Base-by-base conservation (phyloP, 139 green algal genomes). In the Closterium sp. region DNA sequence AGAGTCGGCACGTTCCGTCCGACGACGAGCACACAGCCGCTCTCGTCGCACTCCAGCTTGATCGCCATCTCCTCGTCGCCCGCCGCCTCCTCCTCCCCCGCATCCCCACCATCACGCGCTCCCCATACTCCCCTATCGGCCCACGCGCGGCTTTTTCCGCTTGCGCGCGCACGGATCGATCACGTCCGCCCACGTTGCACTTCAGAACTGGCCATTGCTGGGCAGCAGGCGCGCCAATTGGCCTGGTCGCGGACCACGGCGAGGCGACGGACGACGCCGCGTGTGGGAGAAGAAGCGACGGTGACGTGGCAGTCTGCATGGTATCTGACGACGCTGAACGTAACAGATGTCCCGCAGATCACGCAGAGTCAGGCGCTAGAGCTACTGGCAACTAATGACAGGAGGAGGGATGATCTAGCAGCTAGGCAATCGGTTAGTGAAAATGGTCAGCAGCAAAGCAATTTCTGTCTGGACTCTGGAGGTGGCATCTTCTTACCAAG, bases 31-130 rank as follows among this genome's bases (percentile, higher is more conserved):
- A 92, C 89, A 33, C 89, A 92, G 33, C 89, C 89, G 89, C 84
- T 92, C 36, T 92, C 89, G n/a, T 92, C 89, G 32, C 89, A 92
- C 86, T 92, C 89, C 30, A 92, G 83, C 83, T 90, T 92, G 28
- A 89, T 89, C 66, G 36, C 84, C 30, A 84, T 36, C 34, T 91
- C 88, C 30, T 91, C 88, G 9, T 91, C 89, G 34, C 38, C 64
- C 84, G 33, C 89, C 89, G 33, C 25, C 55, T 36, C 69, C 32
- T 91, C 89, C 84, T 86, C 89, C 89, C 33, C 32, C 25, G 28
- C 31, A 25, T 91, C 89, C 87, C 34, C 34, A 86, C 30, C 55
- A 91, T 66, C 43, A 91, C 55, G 38, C 36, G n/a, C 89, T 91
- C 89, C 21, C 89, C 89, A n/a, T 30, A 88, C 66, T 91, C 88